A percentile compares a stretch with the other conserved stretches of the same genome.
These are phyloP conservation scores for Candida andamanensis DNA, from an alignment of 805 yeast genomes.

Conservation along the genomic window DNA sequence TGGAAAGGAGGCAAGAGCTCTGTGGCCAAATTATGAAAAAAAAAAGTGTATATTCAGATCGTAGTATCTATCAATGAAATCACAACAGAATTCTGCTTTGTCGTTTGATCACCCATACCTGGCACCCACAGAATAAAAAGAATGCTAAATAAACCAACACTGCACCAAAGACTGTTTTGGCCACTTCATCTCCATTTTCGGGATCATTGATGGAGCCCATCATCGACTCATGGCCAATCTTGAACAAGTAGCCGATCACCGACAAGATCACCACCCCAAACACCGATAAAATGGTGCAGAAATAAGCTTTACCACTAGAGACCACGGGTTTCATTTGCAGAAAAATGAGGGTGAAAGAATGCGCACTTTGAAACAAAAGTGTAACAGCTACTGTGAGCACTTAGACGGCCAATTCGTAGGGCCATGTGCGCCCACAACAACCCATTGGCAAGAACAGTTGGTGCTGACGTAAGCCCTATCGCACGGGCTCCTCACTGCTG, in stretches of 20 bases:
- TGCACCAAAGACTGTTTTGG: slow-evolving; percentile 85
- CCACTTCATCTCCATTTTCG: slow-evolving; percentile 89
- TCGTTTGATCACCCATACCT: slow-evolving; percentile 59
- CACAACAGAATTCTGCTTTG: slow-evolving; percentile 55
- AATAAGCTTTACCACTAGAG: slow-evolving; percentile 81
- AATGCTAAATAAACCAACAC: slow-evolving; percentile 76
- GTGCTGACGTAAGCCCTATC: too few relatives aligned
- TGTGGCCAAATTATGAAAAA: slow-evolving; percentile 47
- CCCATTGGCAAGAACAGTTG: too few relatives aligned
- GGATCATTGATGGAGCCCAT: slow-evolving; percentile 91
- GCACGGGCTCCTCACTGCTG: too few relatives aligned
- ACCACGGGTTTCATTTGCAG: slow-evolving; percentile 39
- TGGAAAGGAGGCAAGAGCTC: slow-evolving; percentile 50
- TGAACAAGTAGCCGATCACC: slow-evolving; percentile 77
- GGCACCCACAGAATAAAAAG: slow-evolving; percentile 88
- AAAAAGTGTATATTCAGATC: background rate
- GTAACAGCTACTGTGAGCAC: too few relatives aligned
- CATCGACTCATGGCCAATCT: slow-evolving; percentile 80
- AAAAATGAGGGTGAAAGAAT: background rate
- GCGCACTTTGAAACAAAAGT: too few relatives aligned
- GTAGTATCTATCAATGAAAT: background rate
- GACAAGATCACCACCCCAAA: slow-evolving; percentile 87
- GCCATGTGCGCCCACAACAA: too few relatives aligned
- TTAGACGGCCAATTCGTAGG: too few relatives aligned
- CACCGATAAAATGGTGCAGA: slow-evolving; percentile 87